These are phyloP conservation scores for Rossbeevera mucosa DNA, from an alignment of 768 basidiomycete species.

Conservation along the genomic window DNA sequence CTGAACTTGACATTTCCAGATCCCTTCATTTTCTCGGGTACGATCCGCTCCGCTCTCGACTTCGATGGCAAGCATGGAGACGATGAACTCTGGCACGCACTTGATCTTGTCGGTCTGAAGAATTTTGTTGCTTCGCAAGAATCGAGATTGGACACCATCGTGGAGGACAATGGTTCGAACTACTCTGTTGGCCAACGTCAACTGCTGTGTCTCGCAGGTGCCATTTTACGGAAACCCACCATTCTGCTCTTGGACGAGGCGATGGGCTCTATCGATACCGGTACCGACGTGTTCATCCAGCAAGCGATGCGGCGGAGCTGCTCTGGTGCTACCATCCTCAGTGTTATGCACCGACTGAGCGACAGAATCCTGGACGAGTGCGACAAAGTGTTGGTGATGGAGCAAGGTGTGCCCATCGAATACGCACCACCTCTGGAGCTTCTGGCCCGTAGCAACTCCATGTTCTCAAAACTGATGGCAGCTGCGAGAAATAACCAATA, in stretches of 20 bases:
- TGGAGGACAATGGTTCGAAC: constrained; percentile 72
- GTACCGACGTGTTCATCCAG: constrained; percentile 71
- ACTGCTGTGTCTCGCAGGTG: constrained; percentile 54
- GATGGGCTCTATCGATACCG: constrained; percentile 73
- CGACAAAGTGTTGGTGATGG: constrained; percentile 36
- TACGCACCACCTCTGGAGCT: constrained; percentile 22
- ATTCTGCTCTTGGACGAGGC: constrained; percentile 32
- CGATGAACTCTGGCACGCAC: constrained; percentile 38
- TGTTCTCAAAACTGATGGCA: constrained; percentile 28
- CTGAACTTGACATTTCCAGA: constrained; percentile 11
- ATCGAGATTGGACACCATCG: constrained; percentile 71
- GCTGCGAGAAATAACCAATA: constrained; percentile 19
- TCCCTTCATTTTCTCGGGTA: constrained; percentile 32
- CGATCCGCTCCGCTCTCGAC: constrained; percentile 27
- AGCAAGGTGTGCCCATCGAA: constrained; percentile 30
- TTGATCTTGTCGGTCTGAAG: constrained; percentile 45
- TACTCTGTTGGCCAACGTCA: constrained; percentile 91
- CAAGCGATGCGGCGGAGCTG: constrained; percentile 30
- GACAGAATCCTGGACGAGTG: constrained; percentile 28
- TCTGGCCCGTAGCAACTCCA: constrained; percentile 21
- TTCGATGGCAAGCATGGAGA: constrained; percentile 23
- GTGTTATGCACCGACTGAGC: constrained; percentile 30
- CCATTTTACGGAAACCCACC: constrained; percentile 29
- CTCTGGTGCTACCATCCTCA: constrained; percentile 26
- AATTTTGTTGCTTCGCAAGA: constrained; percentile 68